Base-by-base conservation (phyloP, 2,329 filamentous ascomycete genomes). In the Grosmannia serpens region DNA sequence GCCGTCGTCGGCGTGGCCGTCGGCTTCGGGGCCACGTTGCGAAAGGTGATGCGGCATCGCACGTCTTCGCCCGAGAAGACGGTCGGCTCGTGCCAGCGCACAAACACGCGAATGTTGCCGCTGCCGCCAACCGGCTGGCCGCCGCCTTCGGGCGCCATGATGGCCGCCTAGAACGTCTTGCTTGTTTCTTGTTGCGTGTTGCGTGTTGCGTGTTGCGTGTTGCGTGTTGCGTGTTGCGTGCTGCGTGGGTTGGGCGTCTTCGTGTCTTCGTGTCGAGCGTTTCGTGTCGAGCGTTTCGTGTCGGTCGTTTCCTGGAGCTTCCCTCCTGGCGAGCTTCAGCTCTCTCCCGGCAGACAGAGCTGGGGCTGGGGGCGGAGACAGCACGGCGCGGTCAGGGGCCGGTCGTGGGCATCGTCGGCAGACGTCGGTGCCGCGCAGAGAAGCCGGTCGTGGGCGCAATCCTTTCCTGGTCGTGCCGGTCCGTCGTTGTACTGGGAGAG, bases 41-140 rank as follows among this genome's bases (percentile, higher is more conserved):
- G 92, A 75, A 99, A 99, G 55, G 89, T 96, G 71, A 99, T 95
- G 65, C 86, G 91, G 74, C 94, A 97, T 75, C 91, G 89, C 68
- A 97, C 83, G 69, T 96, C 88, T 77, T 99, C 94, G 73, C 94
- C 94, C 59, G 94, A 89, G 74, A 97, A 99, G 67, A 99, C 89
- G 62, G 89, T 91, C 71, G 92, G 86, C 70, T 95, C 89, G 71
- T 90, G 87, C 88, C 92, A 99, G 75, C 87, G 86, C 72, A 99
- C 89, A 71, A 92, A 96, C 73, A 96, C 92, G 72, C 91, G 88
- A 70, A 99, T 90, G 77, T 95, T 92, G 51, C 31, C 24, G 31
- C 50, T 20, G 27, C 50, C 29, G 4, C 4, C 29, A 9, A 29
- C 3, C 49, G 49, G 49, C 49, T 51, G 49, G 7, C 54, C 31